Conservation (phyloP, 1,284 basidiomycete genomes). For the Tylopilus sp. region DNA sequence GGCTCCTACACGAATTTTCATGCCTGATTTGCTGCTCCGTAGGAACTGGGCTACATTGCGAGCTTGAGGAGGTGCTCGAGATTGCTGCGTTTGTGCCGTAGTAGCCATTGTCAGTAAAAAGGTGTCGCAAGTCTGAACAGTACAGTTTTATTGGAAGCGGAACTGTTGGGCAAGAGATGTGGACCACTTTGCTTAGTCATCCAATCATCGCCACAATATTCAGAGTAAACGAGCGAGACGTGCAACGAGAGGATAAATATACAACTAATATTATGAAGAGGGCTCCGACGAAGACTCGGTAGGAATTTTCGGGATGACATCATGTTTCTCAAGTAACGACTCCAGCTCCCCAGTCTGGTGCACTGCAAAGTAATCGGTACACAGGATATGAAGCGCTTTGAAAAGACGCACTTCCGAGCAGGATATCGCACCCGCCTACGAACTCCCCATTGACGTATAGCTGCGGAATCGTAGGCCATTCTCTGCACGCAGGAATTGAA, state of each 20-base stretch:
- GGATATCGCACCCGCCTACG: conserved; percentile 93
- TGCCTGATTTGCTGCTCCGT: conserved; percentile 77
- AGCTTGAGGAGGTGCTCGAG: conserved; percentile 69
- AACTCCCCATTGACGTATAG: conserved; percentile 94
- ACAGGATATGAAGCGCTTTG: not conserved
- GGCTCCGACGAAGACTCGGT: conserved; percentile 11
- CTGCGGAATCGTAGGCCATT: conserved; percentile 98
- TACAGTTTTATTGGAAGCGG: not conserved
- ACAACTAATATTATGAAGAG: conserved; percentile 10
- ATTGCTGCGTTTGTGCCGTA: conserved; percentile 60
- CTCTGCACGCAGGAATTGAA: conserved; percentile 43
- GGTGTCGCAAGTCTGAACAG: not conserved
- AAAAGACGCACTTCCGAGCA: conserved; percentile 74
- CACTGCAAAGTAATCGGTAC: conserved; percentile 50
- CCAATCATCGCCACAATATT: not conserved
- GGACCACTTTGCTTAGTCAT: conserved; percentile 17
- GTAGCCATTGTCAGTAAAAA: conserved; percentile 28
- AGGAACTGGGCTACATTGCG: conserved; percentile 81
- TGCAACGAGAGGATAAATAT: not conserved
- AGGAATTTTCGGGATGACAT: conserved; percentile 51
- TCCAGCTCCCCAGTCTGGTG: conserved; percentile 95
- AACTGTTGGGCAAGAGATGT: not conserved
- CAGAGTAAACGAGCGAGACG: no score
- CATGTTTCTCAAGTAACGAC: conserved; percentile 69
- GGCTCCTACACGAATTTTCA: conserved; percentile 86